phyloP scores from a whole-genome alignment of 2,329 filamentous ascomycete species.

The Aureobasidium vineae region DNA sequence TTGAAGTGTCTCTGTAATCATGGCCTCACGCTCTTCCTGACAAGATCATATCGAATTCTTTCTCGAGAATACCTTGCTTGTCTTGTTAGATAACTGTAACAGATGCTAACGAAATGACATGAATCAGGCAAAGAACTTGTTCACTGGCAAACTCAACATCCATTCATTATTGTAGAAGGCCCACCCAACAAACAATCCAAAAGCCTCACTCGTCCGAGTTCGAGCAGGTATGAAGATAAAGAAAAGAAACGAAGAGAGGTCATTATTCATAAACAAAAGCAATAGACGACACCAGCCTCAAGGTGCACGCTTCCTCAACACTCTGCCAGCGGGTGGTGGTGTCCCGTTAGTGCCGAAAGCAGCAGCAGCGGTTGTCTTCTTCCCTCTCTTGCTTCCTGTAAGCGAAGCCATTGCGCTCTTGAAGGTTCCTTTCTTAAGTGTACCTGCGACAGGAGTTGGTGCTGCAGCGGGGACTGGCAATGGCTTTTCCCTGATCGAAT shows the following conservation, averaged over 20 bases:
- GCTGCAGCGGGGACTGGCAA: slow-evolving; percentile 32
- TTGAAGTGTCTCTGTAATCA: background rate
- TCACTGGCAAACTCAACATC: background rate
- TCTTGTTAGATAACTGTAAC: too few species aligned
- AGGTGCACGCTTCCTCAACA: slow-evolving; percentile 36
- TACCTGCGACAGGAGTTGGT: slow-evolving; percentile 34
- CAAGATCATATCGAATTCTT: background rate
- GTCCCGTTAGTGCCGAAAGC: slow-evolving; percentile 42
- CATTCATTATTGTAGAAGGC: background rate
- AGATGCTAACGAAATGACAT: too few species aligned
- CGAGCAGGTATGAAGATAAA: background rate
- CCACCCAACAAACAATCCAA: background rate
- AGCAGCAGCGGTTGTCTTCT: slow-evolving; percentile 45
- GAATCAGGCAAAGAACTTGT: background rate
- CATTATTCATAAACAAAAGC: slow-evolving; percentile 20
- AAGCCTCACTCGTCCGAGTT: background rate
- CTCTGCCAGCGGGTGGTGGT: slow-evolving; percentile 32
- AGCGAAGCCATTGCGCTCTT: slow-evolving; percentile 54
- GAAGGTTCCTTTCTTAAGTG: slow-evolving; percentile 55
- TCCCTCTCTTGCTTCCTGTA: slow-evolving; percentile 45
- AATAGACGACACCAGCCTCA: background rate
- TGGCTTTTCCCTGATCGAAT: slow-evolving; percentile 32
- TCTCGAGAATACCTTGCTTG: too few species aligned
- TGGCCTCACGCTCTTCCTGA: background rate
- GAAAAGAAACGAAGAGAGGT: background rate